Conservation (phyloP, 495 filamentous ascomycete genomes). For the Melanomma pulvis-pyrius region DNA sequence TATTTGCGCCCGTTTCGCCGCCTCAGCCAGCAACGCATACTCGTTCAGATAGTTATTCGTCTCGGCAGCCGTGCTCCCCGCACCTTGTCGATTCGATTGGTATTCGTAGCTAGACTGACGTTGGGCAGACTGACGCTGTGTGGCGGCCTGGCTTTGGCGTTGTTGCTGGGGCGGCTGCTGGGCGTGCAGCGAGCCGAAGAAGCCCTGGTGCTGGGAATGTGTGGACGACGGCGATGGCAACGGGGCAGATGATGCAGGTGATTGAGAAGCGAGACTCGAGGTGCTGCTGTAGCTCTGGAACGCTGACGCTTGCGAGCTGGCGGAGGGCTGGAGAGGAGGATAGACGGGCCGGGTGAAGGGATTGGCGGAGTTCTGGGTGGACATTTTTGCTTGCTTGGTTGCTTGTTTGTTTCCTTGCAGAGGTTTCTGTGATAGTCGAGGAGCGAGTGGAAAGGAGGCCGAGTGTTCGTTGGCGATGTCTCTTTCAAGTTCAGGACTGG, state of each 20-base stretch:
- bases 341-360: slow-evolving; percentile 27
- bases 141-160: slow-evolving; percentile 16
- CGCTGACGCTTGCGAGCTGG: slow-evolving; percentile 31
- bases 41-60: slow-evolving; percentile 71
- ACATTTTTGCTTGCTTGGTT: slow-evolving; percentile 20
- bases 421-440: not conserved
- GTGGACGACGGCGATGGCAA: slow-evolving; percentile 42
- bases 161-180: slow-evolving; percentile 26
- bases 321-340: slow-evolving; percentile 24
- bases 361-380: slow-evolving; percentile 5
- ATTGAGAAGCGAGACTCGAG: slow-evolving; percentile 35
- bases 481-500: not conserved
- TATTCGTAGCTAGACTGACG: slow-evolving; percentile 6
- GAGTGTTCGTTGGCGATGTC: not conserved
- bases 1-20: slow-evolving; percentile 90
- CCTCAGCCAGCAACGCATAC: slow-evolving; percentile 89
- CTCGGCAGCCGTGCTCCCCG: slow-evolving; percentile 47
- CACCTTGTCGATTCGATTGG: slow-evolving; percentile 25
- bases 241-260: slow-evolving; percentile 40
- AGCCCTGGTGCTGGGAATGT: slow-evolving; percentile 31
- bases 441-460: not conserved
- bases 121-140: slow-evolving; percentile 1
- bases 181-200: slow-evolving; percentile 34
- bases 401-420: slow-evolving; percentile 1
- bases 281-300: slow-evolving; percentile 43